Percentiles rank a stretch among this genome's conserved stretches.
Conservation (phyloP, 2,329 filamentous ascomycete genomes). For the Neonectria hederae region DNA sequence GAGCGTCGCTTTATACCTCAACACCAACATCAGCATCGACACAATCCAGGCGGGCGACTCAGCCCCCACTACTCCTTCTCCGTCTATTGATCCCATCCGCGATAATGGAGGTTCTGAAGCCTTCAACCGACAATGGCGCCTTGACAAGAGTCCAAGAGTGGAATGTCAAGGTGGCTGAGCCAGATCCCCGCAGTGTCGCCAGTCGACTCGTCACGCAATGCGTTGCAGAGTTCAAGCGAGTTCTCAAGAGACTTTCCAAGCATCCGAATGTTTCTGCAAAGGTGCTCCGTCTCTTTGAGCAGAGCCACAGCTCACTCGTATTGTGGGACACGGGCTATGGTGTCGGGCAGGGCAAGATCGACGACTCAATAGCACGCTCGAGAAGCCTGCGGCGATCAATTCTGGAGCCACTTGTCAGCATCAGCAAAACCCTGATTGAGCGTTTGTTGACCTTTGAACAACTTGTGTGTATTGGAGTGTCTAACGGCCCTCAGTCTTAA, state of each 20-base stretch:
- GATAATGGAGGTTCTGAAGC: too few species aligned
- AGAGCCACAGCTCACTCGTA: not conserved
- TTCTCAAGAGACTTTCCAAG: not conserved
- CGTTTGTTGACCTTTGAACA: too few species aligned
- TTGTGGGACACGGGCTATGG: not conserved
- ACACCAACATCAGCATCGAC: too few species aligned
- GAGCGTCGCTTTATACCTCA: too few species aligned
- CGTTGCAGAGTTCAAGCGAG: not conserved
- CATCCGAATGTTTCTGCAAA: not conserved
- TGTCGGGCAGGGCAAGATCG: not conserved
- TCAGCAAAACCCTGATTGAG: not conserved
- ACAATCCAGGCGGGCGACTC: too few species aligned
- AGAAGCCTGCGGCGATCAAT: not conserved
- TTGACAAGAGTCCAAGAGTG: not conserved
- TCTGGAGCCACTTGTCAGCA: not conserved
- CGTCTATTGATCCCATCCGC: too few species aligned
- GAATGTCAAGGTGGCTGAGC: not conserved
- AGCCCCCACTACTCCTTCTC: too few species aligned
- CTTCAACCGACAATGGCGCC: too few species aligned
- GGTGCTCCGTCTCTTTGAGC: not conserved
- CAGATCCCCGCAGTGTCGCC: not conserved
- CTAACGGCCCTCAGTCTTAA: too few species aligned
- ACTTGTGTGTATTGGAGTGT: too few species aligned
- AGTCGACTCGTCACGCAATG: not conserved
- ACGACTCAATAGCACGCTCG: not conserved